Percentiles rank a stretch among this genome's conserved stretches.
phyloP scores from a whole-genome alignment of 2,329 filamentous ascomycete species.

The Ophiostoma fasciatum region DNA sequence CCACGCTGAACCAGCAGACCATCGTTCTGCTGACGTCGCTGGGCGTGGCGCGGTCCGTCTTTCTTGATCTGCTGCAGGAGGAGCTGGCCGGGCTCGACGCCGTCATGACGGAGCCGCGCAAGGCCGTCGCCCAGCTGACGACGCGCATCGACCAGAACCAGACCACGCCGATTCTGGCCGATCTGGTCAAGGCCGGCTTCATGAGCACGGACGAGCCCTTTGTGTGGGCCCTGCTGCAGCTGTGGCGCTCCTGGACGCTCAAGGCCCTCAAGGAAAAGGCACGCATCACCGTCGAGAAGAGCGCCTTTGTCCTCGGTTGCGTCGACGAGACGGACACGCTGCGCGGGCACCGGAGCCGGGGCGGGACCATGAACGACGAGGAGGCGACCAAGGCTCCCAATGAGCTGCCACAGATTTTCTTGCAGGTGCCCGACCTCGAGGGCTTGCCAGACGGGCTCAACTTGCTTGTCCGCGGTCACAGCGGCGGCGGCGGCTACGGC shows the following conservation, averaged over 20 bases:
- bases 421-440: constrained; percentile 52
- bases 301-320: constrained; percentile 77
- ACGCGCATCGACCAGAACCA: constrained; percentile 77
- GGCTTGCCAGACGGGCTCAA: constrained; percentile 25
- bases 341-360: constrained; percentile 43
- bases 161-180: constrained; percentile 57
- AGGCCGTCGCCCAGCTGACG: constrained; percentile 53
- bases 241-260: constrained; percentile 83
- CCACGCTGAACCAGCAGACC: constrained; percentile 78
- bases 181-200: constrained; percentile 69
- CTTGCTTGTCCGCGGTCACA: background rate
- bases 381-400: constrained; percentile 22
- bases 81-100: constrained; percentile 55
- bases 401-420: constrained; percentile 69
- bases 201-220: constrained; percentile 65
- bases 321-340: constrained; percentile 72
- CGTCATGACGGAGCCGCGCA: constrained; percentile 50
- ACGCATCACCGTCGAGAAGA: constrained; percentile 63
- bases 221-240: constrained; percentile 56
- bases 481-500: background rate
- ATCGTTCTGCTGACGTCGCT: constrained; percentile 73
- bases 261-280: constrained; percentile 90
- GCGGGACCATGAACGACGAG: constrained; percentile 21
- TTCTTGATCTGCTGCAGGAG: constrained; percentile 48
- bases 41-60: constrained; percentile 52